Conservation (phyloP, 2,329 filamentous ascomycete species). For the Lachnellula subtilissima region DNA sequence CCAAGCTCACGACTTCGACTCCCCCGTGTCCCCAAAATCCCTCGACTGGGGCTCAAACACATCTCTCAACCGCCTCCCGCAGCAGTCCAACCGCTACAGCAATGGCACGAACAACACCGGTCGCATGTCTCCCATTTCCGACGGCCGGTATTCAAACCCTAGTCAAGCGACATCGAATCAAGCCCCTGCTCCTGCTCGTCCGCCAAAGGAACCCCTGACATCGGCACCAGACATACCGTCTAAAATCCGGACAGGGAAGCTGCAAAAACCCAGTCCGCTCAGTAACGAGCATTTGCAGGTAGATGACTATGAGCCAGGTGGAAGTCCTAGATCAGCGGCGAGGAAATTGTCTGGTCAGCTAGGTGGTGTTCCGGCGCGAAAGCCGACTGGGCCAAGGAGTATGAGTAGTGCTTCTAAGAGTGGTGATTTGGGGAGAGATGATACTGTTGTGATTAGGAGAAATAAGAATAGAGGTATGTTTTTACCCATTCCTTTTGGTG, state of each 20-base stretch:
- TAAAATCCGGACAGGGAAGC: conserved; percentile 44
- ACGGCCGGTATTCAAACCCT: conserved; percentile 25
- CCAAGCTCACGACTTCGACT: conserved; percentile 63
- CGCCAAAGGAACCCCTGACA: conserved; percentile 56
- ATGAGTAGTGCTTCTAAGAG: conserved; percentile 28
- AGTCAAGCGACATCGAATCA: conserved; percentile 31
- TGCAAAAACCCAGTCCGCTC: conserved; percentile 51
- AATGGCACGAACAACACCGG: conserved; percentile 26
- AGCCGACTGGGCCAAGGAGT: conserved; percentile 32
- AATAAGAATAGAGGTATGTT: conserved; percentile 50
- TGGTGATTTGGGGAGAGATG: conserved; percentile 27
- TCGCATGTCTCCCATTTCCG: conserved; percentile 28
- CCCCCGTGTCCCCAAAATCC: conserved; percentile 53
- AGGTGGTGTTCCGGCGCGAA: conserved; percentile 28
- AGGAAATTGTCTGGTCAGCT: conserved; percentile 22
- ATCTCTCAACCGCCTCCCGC: conserved; percentile 48
- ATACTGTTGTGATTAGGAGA: conserved; percentile 24
- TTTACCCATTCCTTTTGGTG: not conserved
- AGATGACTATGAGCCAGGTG: conserved; percentile 17
- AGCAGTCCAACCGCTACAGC: conserved; percentile 46
- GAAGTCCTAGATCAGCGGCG: conserved; percentile 23
- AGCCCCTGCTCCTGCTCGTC: conserved; percentile 44
- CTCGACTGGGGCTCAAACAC: conserved; percentile 60
- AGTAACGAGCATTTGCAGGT: conserved; percentile 45
- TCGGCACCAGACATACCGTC: conserved; percentile 42